These are phyloP conservation scores for Rhamnella rubrinervis DNA, from an alignment of 331 rosid genomes.

Conservation along the genomic window DNA sequence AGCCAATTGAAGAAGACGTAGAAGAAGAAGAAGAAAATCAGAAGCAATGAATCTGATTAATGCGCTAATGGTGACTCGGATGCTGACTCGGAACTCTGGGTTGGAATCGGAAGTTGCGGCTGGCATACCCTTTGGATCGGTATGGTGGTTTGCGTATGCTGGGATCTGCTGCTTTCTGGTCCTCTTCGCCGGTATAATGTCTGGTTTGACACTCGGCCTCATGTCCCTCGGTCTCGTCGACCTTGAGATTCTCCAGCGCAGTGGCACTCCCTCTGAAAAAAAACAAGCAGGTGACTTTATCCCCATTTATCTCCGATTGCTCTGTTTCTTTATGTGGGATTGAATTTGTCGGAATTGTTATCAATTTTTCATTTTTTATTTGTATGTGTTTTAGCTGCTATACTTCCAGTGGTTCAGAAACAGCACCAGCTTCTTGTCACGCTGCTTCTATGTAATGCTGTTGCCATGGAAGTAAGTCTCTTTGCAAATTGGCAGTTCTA, in stretches of 20 bases:
- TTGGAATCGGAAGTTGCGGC: constrained; percentile 25
- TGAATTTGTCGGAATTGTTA: background rate
- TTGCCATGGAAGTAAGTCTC: constrained; percentile 77
- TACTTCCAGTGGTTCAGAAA: constrained; percentile 92
- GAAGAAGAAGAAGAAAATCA: background rate
- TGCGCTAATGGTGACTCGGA: constrained; percentile 49
- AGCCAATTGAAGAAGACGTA: background rate
- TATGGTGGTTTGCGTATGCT: constrained; percentile 70
- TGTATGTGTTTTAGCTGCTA: constrained; percentile 49
- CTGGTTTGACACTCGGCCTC: constrained; percentile 92
- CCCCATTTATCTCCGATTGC: background rate
- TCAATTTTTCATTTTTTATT: background rate
- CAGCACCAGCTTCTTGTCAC: constrained; percentile 97
- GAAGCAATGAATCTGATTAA: constrained; percentile 47
- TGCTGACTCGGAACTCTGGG: constrained; percentile 43
- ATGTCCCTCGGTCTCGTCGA: constrained; percentile 97
- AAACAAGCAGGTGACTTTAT: constrained; percentile 72
- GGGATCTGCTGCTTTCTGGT: constrained; percentile 67
- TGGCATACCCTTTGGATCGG: constrained; percentile 56
- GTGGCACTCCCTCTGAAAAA: constrained; percentile 80
- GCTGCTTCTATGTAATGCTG: constrained; percentile 88
- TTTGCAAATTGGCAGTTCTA: constrained; percentile 7
- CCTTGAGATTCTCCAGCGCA: constrained; percentile 90
- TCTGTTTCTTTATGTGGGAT: background rate
- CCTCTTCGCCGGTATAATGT: constrained; percentile 92